These are phyloP conservation scores for Phytophthora melonis DNA, from an alignment of 352 stramenopile species.

Conservation along the genomic window DNA sequence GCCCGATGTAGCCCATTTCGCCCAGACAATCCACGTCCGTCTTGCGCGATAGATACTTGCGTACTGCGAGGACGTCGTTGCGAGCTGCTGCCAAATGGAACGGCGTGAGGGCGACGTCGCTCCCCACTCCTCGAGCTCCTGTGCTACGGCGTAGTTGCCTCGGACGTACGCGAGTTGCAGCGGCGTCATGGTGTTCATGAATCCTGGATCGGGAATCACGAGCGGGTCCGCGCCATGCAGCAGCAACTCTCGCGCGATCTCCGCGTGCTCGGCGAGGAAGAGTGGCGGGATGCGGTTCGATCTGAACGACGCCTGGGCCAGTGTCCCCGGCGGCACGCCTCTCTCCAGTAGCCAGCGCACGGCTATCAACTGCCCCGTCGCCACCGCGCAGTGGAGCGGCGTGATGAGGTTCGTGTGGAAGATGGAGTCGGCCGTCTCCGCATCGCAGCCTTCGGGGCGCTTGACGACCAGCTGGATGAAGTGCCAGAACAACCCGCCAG, in stretches of 20 bases:
- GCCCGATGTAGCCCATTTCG: slow-evolving; percentile 73
- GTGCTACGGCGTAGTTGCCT: slow-evolving; percentile 68
- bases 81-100: slow-evolving; percentile 64
- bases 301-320: slow-evolving; percentile 51
- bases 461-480: slow-evolving; percentile 68
- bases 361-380: slow-evolving; percentile 58
- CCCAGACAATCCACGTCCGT: slow-evolving; percentile 68
- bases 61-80: slow-evolving; percentile 57
- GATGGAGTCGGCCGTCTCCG: slow-evolving; percentile 27
- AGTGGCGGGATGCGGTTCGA: slow-evolving; percentile 71
- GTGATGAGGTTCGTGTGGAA: slow-evolving; percentile 79
- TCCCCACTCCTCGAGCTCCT: slow-evolving; percentile 77
- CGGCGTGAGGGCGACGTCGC: slow-evolving; percentile 77
- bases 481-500: slow-evolving; percentile 76
- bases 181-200: slow-evolving; percentile 81
- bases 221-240: slow-evolving; percentile 64
- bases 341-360: slow-evolving; percentile 69
- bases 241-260: slow-evolving; percentile 63
- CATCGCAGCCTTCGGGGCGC: slow-evolving; percentile 17
- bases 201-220: slow-evolving; percentile 69
- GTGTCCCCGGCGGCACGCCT: slow-evolving; percentile 45
- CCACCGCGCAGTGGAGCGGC: slow-evolving; percentile 74
- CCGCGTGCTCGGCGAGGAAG: slow-evolving; percentile 68
- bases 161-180: slow-evolving; percentile 78
- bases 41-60: slow-evolving; percentile 56